Evolutionary conservation across 495 filamentous ascomycete genomes (phyloP).

Genomic region (Symbiotaphrina buchneri): DNA sequence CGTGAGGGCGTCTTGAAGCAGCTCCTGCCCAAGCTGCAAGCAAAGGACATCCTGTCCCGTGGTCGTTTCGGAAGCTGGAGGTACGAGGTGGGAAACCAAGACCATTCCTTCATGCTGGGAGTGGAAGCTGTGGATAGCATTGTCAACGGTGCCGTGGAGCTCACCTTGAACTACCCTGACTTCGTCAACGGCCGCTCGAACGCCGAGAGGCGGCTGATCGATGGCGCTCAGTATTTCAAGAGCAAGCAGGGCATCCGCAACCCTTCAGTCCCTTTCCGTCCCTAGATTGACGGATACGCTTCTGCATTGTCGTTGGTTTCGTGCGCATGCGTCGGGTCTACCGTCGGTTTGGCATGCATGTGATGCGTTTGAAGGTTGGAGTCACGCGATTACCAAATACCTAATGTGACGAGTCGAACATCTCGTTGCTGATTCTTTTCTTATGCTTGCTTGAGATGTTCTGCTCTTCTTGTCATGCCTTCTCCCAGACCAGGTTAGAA

Average conservation of each 20-base stretch:
- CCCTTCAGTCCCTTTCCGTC: slow-evolving; percentile 5
- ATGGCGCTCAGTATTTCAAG: slow-evolving; percentile 43
- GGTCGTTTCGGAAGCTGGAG: slow-evolving; percentile 96
- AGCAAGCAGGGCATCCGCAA: slow-evolving; percentile 19
- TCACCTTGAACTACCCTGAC: slow-evolving; percentile 97
- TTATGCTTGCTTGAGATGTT: no score
- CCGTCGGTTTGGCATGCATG: no score
- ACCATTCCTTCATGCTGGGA: slow-evolving; percentile 97
- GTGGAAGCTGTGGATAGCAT: slow-evolving; percentile 95
- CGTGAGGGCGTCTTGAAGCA: slow-evolving; percentile 85
- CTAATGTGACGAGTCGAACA: no score
- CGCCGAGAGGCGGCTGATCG: slow-evolving; percentile 66
- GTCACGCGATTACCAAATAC: no score
- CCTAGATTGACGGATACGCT: no score
- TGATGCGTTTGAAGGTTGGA: no score
- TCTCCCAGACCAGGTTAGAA: no score
- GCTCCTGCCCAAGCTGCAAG: slow-evolving; percentile 80
- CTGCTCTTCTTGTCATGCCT: no score
- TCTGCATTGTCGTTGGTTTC: no score
- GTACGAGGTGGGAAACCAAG: slow-evolving; percentile 95
- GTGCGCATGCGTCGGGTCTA: no score
- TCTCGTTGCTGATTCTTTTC: no score
- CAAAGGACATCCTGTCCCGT: slow-evolving; percentile 79
- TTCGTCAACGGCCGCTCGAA: slow-evolving; percentile 89
- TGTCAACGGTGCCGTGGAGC: slow-evolving; percentile 78